Percentiles rank a stretch among this genome's conserved stretches.
These are phyloP conservation scores for Lipomyces mesembrius DNA, from an alignment of 805 yeast genomes.

Conservation along the genomic window DNA sequence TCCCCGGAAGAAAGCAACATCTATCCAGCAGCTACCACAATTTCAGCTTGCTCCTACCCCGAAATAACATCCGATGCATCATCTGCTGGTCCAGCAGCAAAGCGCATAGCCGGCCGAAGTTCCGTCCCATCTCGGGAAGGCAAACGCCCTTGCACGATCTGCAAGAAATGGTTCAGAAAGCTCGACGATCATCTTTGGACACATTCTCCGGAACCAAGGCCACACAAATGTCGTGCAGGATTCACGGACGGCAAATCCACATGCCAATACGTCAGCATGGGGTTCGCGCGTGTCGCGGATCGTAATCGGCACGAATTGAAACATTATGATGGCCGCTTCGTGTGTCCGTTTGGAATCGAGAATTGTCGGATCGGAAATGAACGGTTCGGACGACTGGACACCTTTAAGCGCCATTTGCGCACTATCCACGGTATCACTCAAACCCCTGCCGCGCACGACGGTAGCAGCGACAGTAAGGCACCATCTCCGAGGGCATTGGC, in stretches of 20 bases:
- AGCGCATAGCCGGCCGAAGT: background rate
- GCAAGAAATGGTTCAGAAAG: slow-evolving; percentile 31
- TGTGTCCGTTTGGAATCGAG: slow-evolving; percentile 27
- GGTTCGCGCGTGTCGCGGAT: slow-evolving; percentile 31
- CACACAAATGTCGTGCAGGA: slow-evolving; percentile 34
- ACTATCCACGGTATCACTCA: slow-evolving; percentile 24
- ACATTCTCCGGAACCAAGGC: slow-evolving; percentile 28
- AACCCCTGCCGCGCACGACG: background rate
- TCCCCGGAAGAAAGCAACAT: background rate
- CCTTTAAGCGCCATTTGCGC: slow-evolving; percentile 31
- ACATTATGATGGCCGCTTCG: slow-evolving; percentile 29
- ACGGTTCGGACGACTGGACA: slow-evolving; percentile 32
- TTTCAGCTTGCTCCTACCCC: background rate
- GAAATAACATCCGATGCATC: background rate
- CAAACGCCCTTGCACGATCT: slow-evolving; percentile 25
- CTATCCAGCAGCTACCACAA: background rate
- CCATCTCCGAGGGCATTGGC: background rate
- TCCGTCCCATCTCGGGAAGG: slow-evolving; percentile 17
- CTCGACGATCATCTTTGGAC: slow-evolving; percentile 34
- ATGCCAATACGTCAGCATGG: slow-evolving; percentile 28
- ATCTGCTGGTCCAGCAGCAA: background rate
- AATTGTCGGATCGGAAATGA: slow-evolving; percentile 25
- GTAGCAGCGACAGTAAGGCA: background rate
- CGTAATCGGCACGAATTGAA: slow-evolving; percentile 30
- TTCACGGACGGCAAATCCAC: slow-evolving; percentile 18